Evolutionary conservation across 306 rosid species (phyloP), one percentile per base, ranked within the genome.

Genomic region (Malus domestica): DNA sequence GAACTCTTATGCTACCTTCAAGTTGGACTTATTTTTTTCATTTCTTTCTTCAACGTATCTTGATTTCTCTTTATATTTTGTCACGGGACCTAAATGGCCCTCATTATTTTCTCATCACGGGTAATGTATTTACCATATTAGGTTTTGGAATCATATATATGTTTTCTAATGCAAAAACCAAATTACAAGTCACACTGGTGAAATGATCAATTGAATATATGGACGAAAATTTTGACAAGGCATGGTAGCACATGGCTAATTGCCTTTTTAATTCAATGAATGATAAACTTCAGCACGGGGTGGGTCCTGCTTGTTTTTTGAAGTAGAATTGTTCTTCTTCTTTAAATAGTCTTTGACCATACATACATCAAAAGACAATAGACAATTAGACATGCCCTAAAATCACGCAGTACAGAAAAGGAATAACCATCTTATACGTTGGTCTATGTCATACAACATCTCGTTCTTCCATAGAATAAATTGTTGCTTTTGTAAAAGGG

Each of bases 81-180:
- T 85, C 85, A 83, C 84, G 87, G 87, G 78, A 14, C 73, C 61
- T 42, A 67, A 64, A 67, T 49, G 62, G 13, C 7, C 1, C 25
- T 68, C 75, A 76, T 61, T 64, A 33, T 54, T 70, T 67, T 79
- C 63, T 67, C 67, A 81, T 88, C 90, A 85, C 83, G 77, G 83
- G 82, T 5, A 25, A 14, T 61, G 68, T 45, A 70, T 73, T 73
- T 63, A 52, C 45, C 63, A 70, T 57, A 35, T 57, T 35, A 72
- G 23, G 57, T 32, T 72, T 35, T 55, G 22, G 60, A 77, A 67
- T 57, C 13, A 10, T 81, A 71, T 80, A 55, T 78, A 38, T 55
- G n/a, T n/a, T 38, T 44, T 60, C 29, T 78, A 70, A 80, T 3
- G 13, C 30, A 42, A 80, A 80, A 52, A 49, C 14, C 55, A 63